phyloP scores from a whole-genome alignment of 768 basidiomycete genomes.

The Kwoniella europaea region DNA sequence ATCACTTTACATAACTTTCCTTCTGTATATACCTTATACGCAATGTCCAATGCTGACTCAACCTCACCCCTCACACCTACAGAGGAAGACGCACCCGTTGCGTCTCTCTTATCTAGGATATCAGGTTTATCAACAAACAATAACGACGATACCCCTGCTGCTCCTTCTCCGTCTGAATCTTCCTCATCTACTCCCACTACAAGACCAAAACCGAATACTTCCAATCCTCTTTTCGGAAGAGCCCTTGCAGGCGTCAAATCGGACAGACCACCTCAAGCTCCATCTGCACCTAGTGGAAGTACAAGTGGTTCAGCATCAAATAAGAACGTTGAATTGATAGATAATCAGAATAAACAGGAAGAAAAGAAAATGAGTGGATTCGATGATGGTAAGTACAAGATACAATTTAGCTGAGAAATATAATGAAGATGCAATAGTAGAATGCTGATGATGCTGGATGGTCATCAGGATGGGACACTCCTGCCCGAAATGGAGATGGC shows the following conservation, averaged over 20 bases:
- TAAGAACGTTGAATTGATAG: constrained; percentile 9
- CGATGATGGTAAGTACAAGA: constrained; percentile 4
- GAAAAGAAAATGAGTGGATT: constrained; percentile 17
- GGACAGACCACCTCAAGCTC: constrained; percentile 16
- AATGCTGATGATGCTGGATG: background rate
- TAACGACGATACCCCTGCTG: background rate
- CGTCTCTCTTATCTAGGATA: constrained; percentile 45
- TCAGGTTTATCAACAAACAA: constrained; percentile 38
- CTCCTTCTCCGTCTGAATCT: background rate
- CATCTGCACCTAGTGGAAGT: constrained; percentile 5
- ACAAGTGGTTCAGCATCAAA: background rate
- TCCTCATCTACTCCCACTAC: constrained; percentile 18
- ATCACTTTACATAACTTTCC: background rate
- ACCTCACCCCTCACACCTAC: background rate
- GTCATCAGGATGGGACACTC: constrained; percentile 21
- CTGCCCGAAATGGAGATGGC: constrained; percentile 4
- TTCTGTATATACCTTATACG: background rate
- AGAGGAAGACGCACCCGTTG: constrained; percentile 34
- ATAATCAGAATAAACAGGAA: constrained; percentile 10
- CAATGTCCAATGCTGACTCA: constrained; percentile 5
- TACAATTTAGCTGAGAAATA: too few relatives aligned
- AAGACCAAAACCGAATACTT: constrained; percentile 32
- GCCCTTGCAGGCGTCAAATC: constrained; percentile 46
- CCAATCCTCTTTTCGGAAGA: constrained; percentile 43
- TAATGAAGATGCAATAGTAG: background rate